Evolutionary conservation across 805 yeast genomes (phyloP), one percentile per base, ranked within the genome.

Genomic region (Blastobotrys peoriensis): DNA sequence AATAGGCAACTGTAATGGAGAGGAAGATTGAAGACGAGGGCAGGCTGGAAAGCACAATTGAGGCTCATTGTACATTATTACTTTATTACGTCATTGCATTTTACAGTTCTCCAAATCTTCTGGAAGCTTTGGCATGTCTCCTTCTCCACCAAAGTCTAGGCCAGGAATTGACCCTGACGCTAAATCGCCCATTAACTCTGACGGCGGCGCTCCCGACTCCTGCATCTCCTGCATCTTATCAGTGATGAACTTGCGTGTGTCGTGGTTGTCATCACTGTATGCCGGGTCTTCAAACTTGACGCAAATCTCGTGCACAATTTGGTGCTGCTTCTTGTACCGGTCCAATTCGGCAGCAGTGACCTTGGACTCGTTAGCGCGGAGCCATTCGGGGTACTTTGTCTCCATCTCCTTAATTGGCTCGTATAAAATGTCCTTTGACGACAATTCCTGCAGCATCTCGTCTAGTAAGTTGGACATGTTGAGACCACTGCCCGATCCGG

Each of bases 341-440:
- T 56, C 62, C 47, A 70, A 65, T 41, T 83, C 81, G 4, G 67
- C 76, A 2, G 61, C 66, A 5, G 69, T 44, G 20, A 79, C 59
- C 30, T 58, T 60, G 5, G 68, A 72, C 41, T 68, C 67, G 50
- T 83, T 73, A 39, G 74, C 75, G 37, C 66, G 64, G 49, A 91
- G 69, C 81, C 86, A 91, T 21, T 63, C 73, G 2, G 87, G 85
- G 60, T 80, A 86, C 58, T 85, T 86, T 9, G 69, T 65, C 51
- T 81, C 77, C 60, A 89, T 71, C 48, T 87, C 95, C 57, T 81
- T 83, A 65, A 91, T 73, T 2, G 98, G 96, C 54, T 83, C 95
- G 59, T 86, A 89, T 33, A 91, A 70, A 17, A 89, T 84, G 46
- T 82, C 89, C 58, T 88, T 91, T 3, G 93, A 78, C 5, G 93